Evolutionary conservation across 179 eudicot species (phyloP).

Genomic region (Beta corolliflora): DNA sequence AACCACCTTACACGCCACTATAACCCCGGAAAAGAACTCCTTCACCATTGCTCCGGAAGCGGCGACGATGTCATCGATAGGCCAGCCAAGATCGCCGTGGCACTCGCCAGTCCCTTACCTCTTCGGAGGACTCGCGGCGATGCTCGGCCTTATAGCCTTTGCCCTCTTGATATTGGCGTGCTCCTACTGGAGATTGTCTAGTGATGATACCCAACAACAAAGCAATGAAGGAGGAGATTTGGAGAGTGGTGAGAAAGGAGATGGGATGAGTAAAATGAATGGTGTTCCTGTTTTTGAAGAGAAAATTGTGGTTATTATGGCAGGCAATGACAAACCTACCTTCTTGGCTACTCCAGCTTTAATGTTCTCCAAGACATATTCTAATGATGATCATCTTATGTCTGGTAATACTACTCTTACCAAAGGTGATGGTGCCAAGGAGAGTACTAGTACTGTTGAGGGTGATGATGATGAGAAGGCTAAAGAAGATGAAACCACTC

Average conservation of each 20-base stretch:
- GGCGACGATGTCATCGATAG: neutral
- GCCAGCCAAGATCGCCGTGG: slow-evolving; percentile 40
- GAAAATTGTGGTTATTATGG: slow-evolving; percentile 63
- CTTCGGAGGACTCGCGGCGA: slow-evolving; percentile 77
- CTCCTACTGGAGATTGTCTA: slow-evolving; percentile 64
- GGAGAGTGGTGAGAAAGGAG: slow-evolving; percentile 26
- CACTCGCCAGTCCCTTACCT: slow-evolving; percentile 87
- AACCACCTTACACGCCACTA: slow-evolving; percentile 18
- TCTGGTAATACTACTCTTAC: neutral
- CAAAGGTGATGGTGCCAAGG: neutral
- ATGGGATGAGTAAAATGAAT: slow-evolving; percentile 28
- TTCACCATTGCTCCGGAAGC: neutral
- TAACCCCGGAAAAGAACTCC: slow-evolving; percentile 1
- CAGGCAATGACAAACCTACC: slow-evolving; percentile 57
- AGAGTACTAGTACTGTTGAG: neutral
- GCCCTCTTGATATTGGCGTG: slow-evolving; percentile 72
- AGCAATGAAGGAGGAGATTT: slow-evolving; percentile 17
- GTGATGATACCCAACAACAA: slow-evolving; percentile 27
- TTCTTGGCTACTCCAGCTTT: slow-evolving; percentile 53
- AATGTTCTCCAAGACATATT: slow-evolving; percentile 4
- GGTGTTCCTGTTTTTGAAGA: slow-evolving; percentile 29
- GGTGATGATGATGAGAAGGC: slow-evolving; percentile 23
- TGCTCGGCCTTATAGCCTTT: slow-evolving; percentile 77
- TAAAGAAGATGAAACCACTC: slow-evolving; percentile 17
- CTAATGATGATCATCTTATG: neutral